Percentiles rank a stretch among this genome's conserved stretches.
These are phyloP conservation scores for Drechslerella coelobrocha DNA, from an alignment of 2,329 filamentous ascomycete genomes.

Conservation along the genomic window DNA sequence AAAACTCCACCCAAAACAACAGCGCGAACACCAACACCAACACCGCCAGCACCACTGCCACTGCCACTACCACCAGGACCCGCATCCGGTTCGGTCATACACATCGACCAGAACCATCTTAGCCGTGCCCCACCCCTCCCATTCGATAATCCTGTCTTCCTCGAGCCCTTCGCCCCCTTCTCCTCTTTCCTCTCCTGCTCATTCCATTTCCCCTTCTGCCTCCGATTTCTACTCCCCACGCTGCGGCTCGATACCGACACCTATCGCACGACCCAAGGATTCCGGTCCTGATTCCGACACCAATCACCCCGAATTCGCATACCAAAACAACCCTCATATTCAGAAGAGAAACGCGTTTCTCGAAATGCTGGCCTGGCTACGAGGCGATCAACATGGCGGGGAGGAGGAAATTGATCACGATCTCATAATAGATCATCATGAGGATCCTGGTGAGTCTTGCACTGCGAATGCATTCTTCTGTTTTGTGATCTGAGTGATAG, in stretches of 20 bases:
- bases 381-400: conserved; percentile 42
- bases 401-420: conserved; percentile 48
- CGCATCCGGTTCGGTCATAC: conserved; percentile 33
- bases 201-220: neutral
- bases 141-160: conserved; percentile 14
- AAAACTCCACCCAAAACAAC: too few relatives aligned
- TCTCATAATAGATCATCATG: conserved; percentile 37
- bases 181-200: conserved; percentile 10
- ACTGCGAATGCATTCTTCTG: conserved; percentile 30
- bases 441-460: conserved; percentile 45
- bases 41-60: conserved; percentile 14
- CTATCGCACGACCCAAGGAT: neutral
- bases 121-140: conserved; percentile 30
- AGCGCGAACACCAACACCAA: conserved; percentile 14
- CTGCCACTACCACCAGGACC: conserved; percentile 4
- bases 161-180: neutral
- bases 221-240: neutral
- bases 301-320: neutral
- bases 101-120: conserved; percentile 2
- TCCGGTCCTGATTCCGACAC: neutral
- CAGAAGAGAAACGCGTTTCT: conserved; percentile 28
- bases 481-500: conserved; percentile 55
- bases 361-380: conserved; percentile 47
- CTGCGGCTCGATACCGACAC: neutral
- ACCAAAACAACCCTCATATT: neutral